Base-by-base conservation (phyloP, 768 basidiomycete genomes). In the Collybia mongolica region DNA sequence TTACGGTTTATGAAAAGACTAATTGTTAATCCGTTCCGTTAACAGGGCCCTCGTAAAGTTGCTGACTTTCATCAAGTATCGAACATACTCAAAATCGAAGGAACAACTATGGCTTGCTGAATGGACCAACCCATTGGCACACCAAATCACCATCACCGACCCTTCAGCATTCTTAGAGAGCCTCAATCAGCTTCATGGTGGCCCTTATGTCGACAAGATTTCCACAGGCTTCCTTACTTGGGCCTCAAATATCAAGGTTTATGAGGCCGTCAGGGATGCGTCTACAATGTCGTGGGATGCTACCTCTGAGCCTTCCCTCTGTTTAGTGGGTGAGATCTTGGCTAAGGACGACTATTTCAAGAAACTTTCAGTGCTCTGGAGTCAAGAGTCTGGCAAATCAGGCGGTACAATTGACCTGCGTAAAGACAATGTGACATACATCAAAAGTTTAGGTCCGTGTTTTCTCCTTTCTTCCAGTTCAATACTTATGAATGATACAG, bases 161-260 rank as follows among this genome's bases (percentile, higher is more conserved):
- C 76, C 80, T 4, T 52, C 68, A n/a, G 63, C 66, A 18, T 84
- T 88, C 63, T 59, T 84, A 46, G 59, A 65, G 23, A 70, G 63
- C 45, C 73, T 86, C 24, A 32, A 46, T 59, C 38, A 55, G 54
- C 22, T 46, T 26, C 76, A 72, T 38, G 54, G 51, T 15, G 70
- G 74, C 18, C 64, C 67, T 46, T 90, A 85, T 63, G 71, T 88
- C 17, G 93, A 96, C 68, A 86, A 90, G 60, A 68, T 88, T 18
- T 68, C 73, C 29, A 88, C 86, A 6, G 93, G 93, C 1, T 94
- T 93, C 72, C 65, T 94, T 45, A 69, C 81, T 2, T 94, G 93
- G 91, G 67, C 77, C 19, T 63, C 77, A 53, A 74, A 71, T 29
- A 70, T 91, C 44, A 83, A 84, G 57, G 86, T 75, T 14, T 92